Evolutionary conservation across 345 rosid species (phyloP).

Genomic region (Garcia nutans): DNA sequence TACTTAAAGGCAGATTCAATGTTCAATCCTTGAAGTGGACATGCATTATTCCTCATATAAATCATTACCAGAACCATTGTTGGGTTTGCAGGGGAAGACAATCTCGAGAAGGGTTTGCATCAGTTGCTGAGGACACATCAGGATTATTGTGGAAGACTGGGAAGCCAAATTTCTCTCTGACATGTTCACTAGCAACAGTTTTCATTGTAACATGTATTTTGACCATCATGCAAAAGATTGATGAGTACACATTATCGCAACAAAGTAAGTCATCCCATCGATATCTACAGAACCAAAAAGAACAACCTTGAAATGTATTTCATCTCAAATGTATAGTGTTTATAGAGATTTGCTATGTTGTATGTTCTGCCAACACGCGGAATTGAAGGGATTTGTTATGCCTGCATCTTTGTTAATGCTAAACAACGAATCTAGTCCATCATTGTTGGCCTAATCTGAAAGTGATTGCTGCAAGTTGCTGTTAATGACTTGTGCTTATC

Average conservation of each 20-base stretch:
- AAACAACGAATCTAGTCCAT: neutral
- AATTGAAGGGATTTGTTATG: neutral
- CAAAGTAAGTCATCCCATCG: neutral
- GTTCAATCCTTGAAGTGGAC: neutral
- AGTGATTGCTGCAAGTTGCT: neutral
- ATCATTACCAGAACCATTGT: neutral
- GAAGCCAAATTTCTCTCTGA: slow-evolving; percentile 33
- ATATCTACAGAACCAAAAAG: neutral
- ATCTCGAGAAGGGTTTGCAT: slow-evolving; percentile 61
- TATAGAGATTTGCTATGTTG: neutral
- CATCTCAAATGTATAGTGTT: neutral
- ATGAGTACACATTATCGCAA: neutral
- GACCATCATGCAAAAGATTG: slow-evolving; percentile 13
- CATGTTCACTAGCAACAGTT: slow-evolving; percentile 31
- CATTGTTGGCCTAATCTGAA: neutral
- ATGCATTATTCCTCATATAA: neutral
- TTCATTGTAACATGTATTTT: slow-evolving; percentile 8
- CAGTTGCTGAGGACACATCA: slow-evolving; percentile 41
- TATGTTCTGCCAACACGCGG: neutral
- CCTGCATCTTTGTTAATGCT: neutral
- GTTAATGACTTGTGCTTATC: too few relatives aligned
- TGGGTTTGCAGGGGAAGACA: slow-evolving; percentile 43
- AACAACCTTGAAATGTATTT: neutral
- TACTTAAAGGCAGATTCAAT: too few relatives aligned
- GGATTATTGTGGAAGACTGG: slow-evolving; percentile 22